A percentile compares a stretch with the other conserved stretches of the same genome.
phyloP scores from a whole-genome alignment of 345 rosid species.

The Salix caprea region DNA sequence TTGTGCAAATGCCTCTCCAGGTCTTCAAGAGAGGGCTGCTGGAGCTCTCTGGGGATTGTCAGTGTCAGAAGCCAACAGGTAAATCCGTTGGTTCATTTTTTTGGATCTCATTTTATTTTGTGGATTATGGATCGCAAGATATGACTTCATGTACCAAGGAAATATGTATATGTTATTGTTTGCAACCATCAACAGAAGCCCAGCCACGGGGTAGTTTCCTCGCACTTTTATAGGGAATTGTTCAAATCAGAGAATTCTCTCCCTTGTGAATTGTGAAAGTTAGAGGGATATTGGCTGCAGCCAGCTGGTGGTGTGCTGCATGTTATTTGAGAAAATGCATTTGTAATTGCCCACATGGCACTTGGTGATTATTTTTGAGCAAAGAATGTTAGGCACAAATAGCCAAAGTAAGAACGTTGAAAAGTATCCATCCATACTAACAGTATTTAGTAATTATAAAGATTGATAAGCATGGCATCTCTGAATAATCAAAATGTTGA shows the following conservation, averaged over 20 bases:
- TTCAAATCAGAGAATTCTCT: slow-evolving; percentile 1
- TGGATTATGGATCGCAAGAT: background rate
- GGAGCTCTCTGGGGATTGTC: slow-evolving; percentile 42
- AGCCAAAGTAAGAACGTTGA: background rate
- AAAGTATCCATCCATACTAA: background rate
- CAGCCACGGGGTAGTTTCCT: background rate
- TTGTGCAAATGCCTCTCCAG: slow-evolving; percentile 28
- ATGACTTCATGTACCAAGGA: background rate
- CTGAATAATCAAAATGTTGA: background rate
- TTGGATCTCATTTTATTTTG: background rate
- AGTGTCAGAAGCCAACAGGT: slow-evolving; percentile 35
- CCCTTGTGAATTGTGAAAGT: background rate
- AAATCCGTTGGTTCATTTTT: background rate
- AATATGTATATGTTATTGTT: background rate
- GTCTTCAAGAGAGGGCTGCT: slow-evolving; percentile 44
- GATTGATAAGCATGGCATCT: background rate
- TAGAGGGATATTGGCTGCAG: background rate
- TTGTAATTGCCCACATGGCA: background rate
- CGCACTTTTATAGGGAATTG: background rate
- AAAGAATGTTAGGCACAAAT: background rate
- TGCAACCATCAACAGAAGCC: background rate
- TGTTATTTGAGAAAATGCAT: background rate
- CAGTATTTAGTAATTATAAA: background rate
- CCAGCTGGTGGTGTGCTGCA: background rate
- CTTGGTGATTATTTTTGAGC: background rate